These are phyloP conservation scores for Melaleuca quinquenervia DNA, from an alignment of 345 rosid species.

Conservation along the genomic window DNA sequence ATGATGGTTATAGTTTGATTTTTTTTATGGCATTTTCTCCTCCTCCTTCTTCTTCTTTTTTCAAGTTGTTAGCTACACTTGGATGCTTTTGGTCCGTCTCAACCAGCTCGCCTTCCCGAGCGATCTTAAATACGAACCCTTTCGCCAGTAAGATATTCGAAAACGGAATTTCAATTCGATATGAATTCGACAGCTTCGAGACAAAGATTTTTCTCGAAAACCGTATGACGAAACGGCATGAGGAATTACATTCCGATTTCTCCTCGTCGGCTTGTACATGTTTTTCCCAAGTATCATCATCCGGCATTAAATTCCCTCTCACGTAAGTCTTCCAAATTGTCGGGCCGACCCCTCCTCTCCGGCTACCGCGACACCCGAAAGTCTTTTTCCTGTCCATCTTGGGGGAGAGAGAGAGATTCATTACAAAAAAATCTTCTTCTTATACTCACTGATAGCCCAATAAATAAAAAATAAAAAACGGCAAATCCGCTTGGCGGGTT, in stretches of 20 bases:
- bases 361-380: not conserved
- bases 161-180: not conserved
- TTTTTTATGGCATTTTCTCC: too few species aligned
- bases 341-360: not conserved
- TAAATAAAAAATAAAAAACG: too few species aligned
- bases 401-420: too few species aligned
- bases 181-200: not conserved
- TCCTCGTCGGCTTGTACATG: rapidly evolving
- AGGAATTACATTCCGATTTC: not conserved
- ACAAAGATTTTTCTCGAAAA: not conserved
- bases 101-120: not conserved
- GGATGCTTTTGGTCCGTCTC: too few species aligned
- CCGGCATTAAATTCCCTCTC: not conserved
- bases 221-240: not conserved
- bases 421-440: too few species aligned
- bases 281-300: not conserved
- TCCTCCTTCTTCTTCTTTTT: too few species aligned
- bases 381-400: too few species aligned
- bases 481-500: too few species aligned
- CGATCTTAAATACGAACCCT: too few species aligned
- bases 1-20: rapidly evolving
- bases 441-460: too few species aligned
- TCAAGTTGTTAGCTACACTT: too few species aligned
- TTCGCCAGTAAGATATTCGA: not conserved
- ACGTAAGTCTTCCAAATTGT: not conserved